Conservation (phyloP, 176 grass and related monocot species). For the Cymbopogon citratus region DNA sequence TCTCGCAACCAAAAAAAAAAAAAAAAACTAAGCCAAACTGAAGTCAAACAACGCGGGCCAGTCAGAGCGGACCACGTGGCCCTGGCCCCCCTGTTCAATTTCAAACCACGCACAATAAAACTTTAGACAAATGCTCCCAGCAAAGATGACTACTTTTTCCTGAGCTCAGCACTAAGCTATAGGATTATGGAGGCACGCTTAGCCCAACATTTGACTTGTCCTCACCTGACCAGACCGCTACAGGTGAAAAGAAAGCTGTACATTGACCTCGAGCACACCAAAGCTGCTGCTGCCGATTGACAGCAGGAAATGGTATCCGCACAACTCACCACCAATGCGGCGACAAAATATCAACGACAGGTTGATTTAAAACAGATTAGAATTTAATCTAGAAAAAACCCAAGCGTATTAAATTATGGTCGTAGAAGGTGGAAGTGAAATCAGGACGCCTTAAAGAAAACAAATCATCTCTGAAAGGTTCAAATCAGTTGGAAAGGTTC, state of each 20-base stretch:
- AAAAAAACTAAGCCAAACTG: neutral
- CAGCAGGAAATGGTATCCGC: conserved; percentile 18
- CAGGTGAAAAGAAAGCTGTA: neutral
- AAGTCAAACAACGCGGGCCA: conserved; percentile 16
- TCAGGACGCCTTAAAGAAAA: neutral
- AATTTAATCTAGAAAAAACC: neutral
- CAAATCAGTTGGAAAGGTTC: too few species aligned
- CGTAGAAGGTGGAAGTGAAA: neutral
- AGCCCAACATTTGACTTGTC: conserved; percentile 35
- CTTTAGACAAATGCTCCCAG: neutral
- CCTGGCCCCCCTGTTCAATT: neutral
- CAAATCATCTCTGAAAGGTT: neutral
- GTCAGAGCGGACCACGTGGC: neutral
- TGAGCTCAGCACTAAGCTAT: neutral
- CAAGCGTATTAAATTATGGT: neutral
- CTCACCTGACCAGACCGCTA: conserved; percentile 16
- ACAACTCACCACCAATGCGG: neutral
- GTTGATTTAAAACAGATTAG: conserved; percentile 1
- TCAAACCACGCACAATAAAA: conserved; percentile 15
- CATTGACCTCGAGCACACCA: conserved; percentile 37
- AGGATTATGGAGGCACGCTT: conserved; percentile 6
- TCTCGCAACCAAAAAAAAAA: conserved; percentile 18
- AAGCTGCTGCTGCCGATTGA: conserved; percentile 2
- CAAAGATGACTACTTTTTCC: conserved; percentile 10
- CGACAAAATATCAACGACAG: conserved; percentile 8